These are phyloP conservation scores for Pyrrhoderma noxium DNA, from an alignment of 1,284 basidiomycete genomes.

Conservation along the genomic window DNA sequence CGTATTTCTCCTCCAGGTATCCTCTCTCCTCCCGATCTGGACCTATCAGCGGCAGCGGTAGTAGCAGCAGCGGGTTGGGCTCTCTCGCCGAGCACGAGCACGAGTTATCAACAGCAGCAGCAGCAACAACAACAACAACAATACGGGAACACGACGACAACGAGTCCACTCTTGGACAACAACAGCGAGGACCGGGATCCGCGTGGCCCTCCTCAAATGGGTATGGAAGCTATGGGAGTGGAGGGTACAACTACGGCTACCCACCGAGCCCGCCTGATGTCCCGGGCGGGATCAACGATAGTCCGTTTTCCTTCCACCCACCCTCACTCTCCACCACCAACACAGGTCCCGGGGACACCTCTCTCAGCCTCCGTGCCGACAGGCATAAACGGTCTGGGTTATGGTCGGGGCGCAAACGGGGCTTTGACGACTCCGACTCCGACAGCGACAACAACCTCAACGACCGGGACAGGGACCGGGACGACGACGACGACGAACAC, in stretches of 20 bases:
- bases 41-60: conserved; percentile 24
- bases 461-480: conserved; percentile 24
- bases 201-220: too few species aligned
- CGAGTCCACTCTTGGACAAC: conserved; percentile 19
- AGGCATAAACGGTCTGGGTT: too few species aligned
- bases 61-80: conserved; percentile 32
- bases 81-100: conserved; percentile 33
- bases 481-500: conserved; percentile 53
- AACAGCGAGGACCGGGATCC: conserved; percentile 23
- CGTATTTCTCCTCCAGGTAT: conserved; percentile 40
- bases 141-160: not conserved
- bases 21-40: conserved; percentile 25
- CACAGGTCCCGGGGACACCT: conserved; percentile 14
- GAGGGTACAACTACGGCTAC: conserved; percentile 21
- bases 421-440: conserved; percentile 5
- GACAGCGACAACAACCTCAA: conserved; percentile 16
- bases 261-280: conserved; percentile 23
- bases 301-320: conserved; percentile 77
- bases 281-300: conserved; percentile 30
- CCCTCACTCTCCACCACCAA: conserved; percentile 42
- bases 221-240: too few species aligned
- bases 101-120: conserved; percentile 13
- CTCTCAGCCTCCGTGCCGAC: not conserved
- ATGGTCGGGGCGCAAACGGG: conserved; percentile 10
- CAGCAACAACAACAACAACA: conserved; percentile 11